Evolutionary conservation across 1,284 basidiomycete genomes (phyloP).

Genomic region (Golubevia pallescens): DNA sequence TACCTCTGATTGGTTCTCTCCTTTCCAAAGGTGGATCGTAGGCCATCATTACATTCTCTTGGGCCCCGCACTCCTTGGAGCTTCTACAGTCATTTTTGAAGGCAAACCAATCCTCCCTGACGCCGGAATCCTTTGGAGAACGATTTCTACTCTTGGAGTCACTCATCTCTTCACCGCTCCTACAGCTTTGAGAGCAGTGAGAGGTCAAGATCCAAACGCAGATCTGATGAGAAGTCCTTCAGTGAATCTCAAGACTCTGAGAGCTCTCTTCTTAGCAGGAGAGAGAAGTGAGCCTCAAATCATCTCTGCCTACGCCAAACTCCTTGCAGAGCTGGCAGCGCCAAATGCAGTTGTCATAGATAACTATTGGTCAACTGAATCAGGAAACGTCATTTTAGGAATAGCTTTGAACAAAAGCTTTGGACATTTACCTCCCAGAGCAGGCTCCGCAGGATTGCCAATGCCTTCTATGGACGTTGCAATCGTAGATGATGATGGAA

Average conservation of each 20-base stretch:
- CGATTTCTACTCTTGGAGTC: conserved; percentile 22
- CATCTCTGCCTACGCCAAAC: conserved; percentile 30
- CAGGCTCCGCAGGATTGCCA: conserved; percentile 49
- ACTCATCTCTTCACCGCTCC: conserved; percentile 48
- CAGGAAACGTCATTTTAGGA: conserved; percentile 49
- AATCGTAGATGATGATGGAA: conserved; percentile 55
- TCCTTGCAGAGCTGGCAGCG: conserved; percentile 43
- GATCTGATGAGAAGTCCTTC: conserved; percentile 37
- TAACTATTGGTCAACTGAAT: conserved; percentile 58
- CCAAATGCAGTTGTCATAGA: conserved; percentile 50
- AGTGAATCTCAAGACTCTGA: conserved; percentile 32
- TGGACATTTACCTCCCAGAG: conserved; percentile 25
- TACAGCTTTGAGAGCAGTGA: conserved; percentile 49
- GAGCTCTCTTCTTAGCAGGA: conserved; percentile 54
- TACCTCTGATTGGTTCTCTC: too few relatives aligned
- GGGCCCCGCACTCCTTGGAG: conserved; percentile 47
- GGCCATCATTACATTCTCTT: conserved; percentile 35
- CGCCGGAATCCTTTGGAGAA: conserved; percentile 54
- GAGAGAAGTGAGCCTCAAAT: conserved; percentile 52
- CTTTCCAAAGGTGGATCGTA: conserved; percentile 1
- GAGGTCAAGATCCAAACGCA: conserved; percentile 44
- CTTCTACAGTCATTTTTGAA: conserved; percentile 51
- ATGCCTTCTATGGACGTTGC: conserved; percentile 56
- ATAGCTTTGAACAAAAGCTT: conserved; percentile 36
- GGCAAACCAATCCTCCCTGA: conserved; percentile 59